Percentiles rank a stretch among this genome's conserved stretches.
Conservation (phyloP, 2,329 filamentous ascomycete species). For the Stagonosporopsis chrysanthemi region DNA sequence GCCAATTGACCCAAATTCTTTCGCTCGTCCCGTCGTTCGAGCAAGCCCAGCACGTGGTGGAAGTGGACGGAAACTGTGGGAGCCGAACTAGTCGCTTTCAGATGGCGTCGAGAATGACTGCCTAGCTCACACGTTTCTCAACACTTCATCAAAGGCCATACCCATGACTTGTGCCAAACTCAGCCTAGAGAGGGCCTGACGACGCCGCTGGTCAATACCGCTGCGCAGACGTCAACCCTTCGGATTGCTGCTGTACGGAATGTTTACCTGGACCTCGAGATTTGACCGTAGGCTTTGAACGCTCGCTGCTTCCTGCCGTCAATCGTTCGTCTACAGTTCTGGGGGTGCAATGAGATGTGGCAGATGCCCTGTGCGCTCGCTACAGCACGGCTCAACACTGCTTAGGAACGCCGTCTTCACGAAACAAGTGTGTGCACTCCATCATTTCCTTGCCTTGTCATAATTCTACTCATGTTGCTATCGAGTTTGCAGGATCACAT, state of each 20-base stretch:
- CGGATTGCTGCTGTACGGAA: background rate
- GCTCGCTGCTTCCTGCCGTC: background rate
- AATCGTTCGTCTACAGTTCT: background rate
- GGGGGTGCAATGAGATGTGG: background rate
- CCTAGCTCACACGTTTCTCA: slow-evolving; percentile 4
- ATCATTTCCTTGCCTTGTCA: background rate
- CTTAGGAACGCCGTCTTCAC: background rate
- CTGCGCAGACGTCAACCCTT: background rate
- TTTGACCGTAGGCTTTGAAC: background rate
- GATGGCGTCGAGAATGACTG: slow-evolving; percentile 13
- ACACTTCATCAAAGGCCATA: slow-evolving; percentile 1
- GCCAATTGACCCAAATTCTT: slow-evolving; percentile 52
- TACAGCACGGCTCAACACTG: background rate
- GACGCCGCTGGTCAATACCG: background rate
- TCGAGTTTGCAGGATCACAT: slow-evolving; percentile 1
- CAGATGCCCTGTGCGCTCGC: background rate
- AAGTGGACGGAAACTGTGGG: slow-evolving; percentile 48
- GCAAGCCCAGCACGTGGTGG: slow-evolving; percentile 42
- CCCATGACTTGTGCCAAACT: background rate
- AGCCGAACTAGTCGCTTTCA: slow-evolving; percentile 44
- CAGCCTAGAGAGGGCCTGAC: background rate
- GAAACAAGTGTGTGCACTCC: background rate
- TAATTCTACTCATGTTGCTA: background rate
- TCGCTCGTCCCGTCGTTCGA: slow-evolving; percentile 44
- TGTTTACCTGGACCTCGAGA: background rate